These are phyloP conservation scores for Ogataea nonfermentans DNA, from an alignment of 805 yeast species.

Conservation along the genomic window DNA sequence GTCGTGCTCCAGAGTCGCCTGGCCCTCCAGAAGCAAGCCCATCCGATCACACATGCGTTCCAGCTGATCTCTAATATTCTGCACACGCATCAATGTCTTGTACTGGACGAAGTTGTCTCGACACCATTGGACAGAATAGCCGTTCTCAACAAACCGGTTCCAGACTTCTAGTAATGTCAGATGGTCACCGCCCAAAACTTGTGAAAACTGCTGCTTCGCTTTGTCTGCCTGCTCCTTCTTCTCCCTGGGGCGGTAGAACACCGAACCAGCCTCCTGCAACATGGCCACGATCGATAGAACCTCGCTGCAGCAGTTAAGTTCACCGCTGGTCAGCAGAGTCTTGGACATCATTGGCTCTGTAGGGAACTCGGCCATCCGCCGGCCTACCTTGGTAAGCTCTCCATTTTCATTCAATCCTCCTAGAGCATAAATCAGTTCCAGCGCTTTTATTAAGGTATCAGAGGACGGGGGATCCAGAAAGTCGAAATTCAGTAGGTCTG, in stretches of 20 bases:
- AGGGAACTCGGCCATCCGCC: conserved; percentile 89
- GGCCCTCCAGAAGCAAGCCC: conserved; percentile 38
- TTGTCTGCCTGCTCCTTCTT: conserved; percentile 64
- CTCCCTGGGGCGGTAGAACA: conserved; percentile 70
- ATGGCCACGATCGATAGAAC: conserved; percentile 75
- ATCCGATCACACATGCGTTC: conserved; percentile 55
- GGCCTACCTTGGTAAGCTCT: conserved; percentile 69
- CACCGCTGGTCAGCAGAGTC: conserved; percentile 61
- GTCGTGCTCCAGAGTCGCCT: conserved; percentile 30
- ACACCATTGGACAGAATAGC: conserved; percentile 78
- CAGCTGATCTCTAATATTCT: conserved; percentile 71
- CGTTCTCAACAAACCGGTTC: conserved; percentile 70
- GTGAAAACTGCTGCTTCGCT: conserved; percentile 53
- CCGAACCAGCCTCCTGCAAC: conserved; percentile 73
- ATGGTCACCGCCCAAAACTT: conserved; percentile 68
- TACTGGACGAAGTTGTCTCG: conserved; percentile 77
- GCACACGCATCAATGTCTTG: conserved; percentile 64
- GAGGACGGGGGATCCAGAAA: conserved; percentile 89
- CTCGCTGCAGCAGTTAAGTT: conserved; percentile 61
- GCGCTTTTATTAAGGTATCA: conserved; percentile 66
- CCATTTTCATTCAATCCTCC: conserved; percentile 87
- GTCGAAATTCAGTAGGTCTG: conserved; percentile 78
- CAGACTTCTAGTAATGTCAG: conserved; percentile 70
- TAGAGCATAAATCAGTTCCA: conserved; percentile 78
- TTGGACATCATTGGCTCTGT: conserved; percentile 88